Percentiles rank a stretch among this genome's conserved stretches.
These are phyloP conservation scores for Termitomyces sp. DNA, from an alignment of 768 basidiomycete species.

Conservation along the genomic window DNA sequence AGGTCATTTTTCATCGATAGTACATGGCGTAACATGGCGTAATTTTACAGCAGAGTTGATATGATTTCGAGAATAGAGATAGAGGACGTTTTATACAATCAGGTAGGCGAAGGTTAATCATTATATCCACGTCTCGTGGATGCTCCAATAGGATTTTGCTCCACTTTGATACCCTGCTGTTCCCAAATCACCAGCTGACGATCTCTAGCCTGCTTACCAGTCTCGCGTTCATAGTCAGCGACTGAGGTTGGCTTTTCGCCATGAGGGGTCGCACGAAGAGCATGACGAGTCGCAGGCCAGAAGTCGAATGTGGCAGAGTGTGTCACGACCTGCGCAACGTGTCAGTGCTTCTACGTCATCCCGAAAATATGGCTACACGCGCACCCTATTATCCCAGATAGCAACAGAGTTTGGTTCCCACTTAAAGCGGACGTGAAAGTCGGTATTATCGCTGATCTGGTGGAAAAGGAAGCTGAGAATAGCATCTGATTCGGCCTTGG, in stretches of 20 bases:
- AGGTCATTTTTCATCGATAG: too few species aligned
- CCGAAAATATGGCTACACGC: constrained; percentile 14
- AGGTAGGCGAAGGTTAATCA: neutral
- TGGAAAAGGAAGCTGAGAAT: constrained; percentile 69
- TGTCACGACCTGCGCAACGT: constrained; percentile 50
- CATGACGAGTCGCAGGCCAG: constrained; percentile 75
- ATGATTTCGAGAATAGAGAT: neutral
- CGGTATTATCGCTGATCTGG: constrained; percentile 66
- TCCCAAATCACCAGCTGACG: constrained; percentile 39
- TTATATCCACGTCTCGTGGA: too few species aligned
- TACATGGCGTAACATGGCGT: too few species aligned
- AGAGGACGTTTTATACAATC: neutral
- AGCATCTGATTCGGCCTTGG: constrained; percentile 79
- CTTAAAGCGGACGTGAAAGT: constrained; percentile 73
- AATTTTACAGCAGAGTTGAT: too few species aligned
- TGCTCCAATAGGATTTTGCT: too few species aligned
- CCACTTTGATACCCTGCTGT: too few species aligned
- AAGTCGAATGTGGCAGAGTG: constrained; percentile 85
- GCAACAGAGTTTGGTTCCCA: constrained; percentile 78
- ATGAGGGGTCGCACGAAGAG: constrained; percentile 77
- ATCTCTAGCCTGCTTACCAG: constrained; percentile 70
- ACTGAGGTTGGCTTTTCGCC: constrained; percentile 76
- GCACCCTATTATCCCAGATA: constrained; percentile 84
- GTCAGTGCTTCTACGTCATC: neutral
- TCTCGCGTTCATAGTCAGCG: constrained; percentile 58